phyloP scores from a whole-genome alignment of 805 yeast genomes.

The Metschnikowia noctiluminum region DNA sequence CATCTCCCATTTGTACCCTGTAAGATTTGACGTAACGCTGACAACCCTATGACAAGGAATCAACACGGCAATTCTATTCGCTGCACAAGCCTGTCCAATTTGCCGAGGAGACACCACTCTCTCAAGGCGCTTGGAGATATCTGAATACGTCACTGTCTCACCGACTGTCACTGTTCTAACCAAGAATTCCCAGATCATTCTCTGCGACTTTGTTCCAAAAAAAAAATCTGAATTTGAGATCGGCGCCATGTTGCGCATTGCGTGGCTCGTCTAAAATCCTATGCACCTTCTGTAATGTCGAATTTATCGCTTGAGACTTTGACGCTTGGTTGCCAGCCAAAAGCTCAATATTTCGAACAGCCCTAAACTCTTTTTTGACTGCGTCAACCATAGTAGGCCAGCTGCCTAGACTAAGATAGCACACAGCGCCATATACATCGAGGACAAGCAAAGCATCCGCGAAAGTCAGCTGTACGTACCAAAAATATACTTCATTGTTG shows the following conservation, averaged over 20 bases:
- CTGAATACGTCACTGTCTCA: constrained; percentile 27
- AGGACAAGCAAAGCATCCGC: constrained; percentile 14
- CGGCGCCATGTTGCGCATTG: neutral
- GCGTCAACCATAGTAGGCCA: constrained; percentile 15
- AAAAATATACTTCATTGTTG: constrained; percentile 7
- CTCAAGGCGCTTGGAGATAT: constrained; percentile 30
- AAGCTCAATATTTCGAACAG: constrained; percentile 1
- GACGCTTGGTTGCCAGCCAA: constrained; percentile 8
- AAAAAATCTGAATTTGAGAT: constrained; percentile 20
- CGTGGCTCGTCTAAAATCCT: constrained; percentile 8
- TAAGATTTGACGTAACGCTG: constrained; percentile 26
- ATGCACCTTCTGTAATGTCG: neutral
- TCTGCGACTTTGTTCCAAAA: constrained; percentile 40
- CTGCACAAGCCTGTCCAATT: constrained; percentile 40
- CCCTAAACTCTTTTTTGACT: constrained; percentile 12
- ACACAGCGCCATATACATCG: constrained; percentile 11
- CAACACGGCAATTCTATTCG: constrained; percentile 36
- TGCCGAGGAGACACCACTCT: constrained; percentile 32
- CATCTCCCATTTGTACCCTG: constrained; percentile 40
- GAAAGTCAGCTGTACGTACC: constrained; percentile 15
- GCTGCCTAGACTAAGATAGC: constrained; percentile 14
- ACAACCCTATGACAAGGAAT: constrained; percentile 46
- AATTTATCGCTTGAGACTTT: neutral
- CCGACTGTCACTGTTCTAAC: constrained; percentile 25
- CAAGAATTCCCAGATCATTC: constrained; percentile 36